These are phyloP conservation scores for Nakaseomyces glabratus DNA, from an alignment of 1,139 yeast genomes.

Conservation along the genomic window DNA sequence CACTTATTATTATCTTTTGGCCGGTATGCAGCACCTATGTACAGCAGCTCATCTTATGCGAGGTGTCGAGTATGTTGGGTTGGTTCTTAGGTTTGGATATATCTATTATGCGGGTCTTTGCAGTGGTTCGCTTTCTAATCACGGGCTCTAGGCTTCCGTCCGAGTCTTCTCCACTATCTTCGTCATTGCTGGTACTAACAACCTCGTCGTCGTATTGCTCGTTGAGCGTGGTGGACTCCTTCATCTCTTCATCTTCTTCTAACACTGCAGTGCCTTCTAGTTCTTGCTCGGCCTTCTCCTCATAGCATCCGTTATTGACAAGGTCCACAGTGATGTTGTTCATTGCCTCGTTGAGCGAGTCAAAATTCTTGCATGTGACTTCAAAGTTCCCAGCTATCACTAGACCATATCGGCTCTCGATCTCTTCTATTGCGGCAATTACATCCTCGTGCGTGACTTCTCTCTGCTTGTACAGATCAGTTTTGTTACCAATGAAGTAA, in stretches of 20 bases:
- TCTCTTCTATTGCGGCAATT: conserved; percentile 17
- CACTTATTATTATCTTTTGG: too few species aligned
- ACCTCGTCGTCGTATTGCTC: too few species aligned
- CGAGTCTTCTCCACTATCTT: too few species aligned
- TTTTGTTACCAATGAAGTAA: conserved; percentile 38
- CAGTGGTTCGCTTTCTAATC: conserved; percentile 1
- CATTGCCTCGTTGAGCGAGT: conserved; percentile 26
- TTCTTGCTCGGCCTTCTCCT: conserved; percentile 11
- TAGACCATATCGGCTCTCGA: conserved; percentile 20
- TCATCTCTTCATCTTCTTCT: too few species aligned
- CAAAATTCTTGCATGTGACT: conserved; percentile 30
- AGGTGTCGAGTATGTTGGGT: too few species aligned
- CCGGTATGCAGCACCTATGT: too few species aligned
- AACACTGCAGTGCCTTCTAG: too few species aligned
- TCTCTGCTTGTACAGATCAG: conserved; percentile 31
- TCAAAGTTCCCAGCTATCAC: conserved; percentile 29
- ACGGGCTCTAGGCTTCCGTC: conserved; percentile 1
- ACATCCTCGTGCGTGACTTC: conserved; percentile 29
- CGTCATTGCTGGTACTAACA: conserved; percentile 2
- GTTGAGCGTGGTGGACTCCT: too few species aligned
- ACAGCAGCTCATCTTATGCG: too few species aligned
- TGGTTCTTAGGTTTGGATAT: conserved; percentile 4
- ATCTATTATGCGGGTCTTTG: conserved; percentile 2
- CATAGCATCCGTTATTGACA: conserved; percentile 28
- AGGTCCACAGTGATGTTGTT: conserved; percentile 27